phyloP scores from a whole-genome alignment of 176 grass and related monocot genomes.

The Oryza nivara region DNA sequence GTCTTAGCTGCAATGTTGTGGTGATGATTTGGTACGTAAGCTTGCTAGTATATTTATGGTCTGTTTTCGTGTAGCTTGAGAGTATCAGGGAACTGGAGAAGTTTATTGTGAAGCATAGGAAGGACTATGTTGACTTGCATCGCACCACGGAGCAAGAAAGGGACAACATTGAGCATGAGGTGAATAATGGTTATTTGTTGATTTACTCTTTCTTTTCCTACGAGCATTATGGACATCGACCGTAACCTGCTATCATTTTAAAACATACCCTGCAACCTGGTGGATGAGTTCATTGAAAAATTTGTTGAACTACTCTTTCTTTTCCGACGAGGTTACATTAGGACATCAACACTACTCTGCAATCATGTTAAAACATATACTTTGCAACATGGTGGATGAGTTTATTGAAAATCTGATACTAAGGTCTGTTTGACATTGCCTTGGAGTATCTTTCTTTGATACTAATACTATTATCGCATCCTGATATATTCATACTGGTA shows the following conservation, averaged over 20 bases:
- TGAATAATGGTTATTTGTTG: conserved; percentile 32
- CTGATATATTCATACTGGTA: conserved; percentile 14
- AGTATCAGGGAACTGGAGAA: conserved; percentile 79
- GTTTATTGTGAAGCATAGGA: conserved; percentile 83
- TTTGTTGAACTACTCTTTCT: not conserved
- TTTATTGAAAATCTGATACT: not conserved
- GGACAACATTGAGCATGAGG: conserved; percentile 98
- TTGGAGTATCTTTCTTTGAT: not conserved
- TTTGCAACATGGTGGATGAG: not conserved
- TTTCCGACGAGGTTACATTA: not conserved
- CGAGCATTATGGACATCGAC: not conserved
- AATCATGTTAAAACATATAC: not conserved
- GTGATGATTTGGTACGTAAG: not conserved
- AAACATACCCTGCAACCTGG: not conserved
- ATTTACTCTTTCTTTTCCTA: conserved; percentile 11
- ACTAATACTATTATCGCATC: conserved; percentile 14
- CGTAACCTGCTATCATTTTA: not conserved
- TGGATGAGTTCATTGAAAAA: too few species aligned
- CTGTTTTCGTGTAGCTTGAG: conserved; percentile 65
- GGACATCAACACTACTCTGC: not conserved
- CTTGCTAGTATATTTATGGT: not conserved
- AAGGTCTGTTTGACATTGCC: not conserved
- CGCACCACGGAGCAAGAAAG: conserved; percentile 91
- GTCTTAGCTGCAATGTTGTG: not conserved
- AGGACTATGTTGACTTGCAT: conserved; percentile 88